Evolutionary conservation across 306 rosid genomes (phyloP), one percentile per base, ranked within the genome.

Genomic region (Prunus fruticosa): DNA sequence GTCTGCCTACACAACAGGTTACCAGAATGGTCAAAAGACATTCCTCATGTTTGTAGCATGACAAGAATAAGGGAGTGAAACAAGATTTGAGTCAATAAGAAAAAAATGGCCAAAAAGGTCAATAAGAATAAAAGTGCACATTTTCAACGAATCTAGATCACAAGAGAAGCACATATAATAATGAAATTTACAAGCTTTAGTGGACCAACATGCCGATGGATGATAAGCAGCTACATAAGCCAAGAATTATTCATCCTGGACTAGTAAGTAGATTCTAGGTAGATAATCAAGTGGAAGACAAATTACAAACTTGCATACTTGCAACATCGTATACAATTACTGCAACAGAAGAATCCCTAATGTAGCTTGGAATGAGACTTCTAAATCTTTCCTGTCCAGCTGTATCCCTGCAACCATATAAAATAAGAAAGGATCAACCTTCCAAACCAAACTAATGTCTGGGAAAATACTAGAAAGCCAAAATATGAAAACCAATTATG

Each of bases 331-430:
- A 87, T 20, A 87, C 89, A 9, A 87, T 87, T 76, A 87, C 86
- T 7, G 87, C 91, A 23, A 87, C 89, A 22, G 91, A 87, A 19
- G 91, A 87, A 80, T 87, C 89, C 76, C 91, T 85, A 56, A 82
- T 87, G 75, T 87, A 87, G 83, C 91, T 87, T 2, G 87, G 89
- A 64, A 87, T 87, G 46, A 87, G 84, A 87, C 91, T 87, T 80
- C 91, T 84, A 76, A 87, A 87, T 69, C 91, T 84, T 78, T 87
- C 91, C 81, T 87, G 91, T 49, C 91, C 88, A 67, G 86, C 86
- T n/a, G 88, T 87, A 72, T 87, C 91, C 91, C 87, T 85, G 80
- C 60, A 41, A 69, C 73, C 73, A 69, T 23, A 67, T 11, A 45
- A 13, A 43, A 47, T 11, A 19, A 34, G 25, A 67, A 46, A 23